Evolutionary conservation across 1,139 yeast genomes (phyloP).

Genomic region (Waltiozyma sp.): DNA sequence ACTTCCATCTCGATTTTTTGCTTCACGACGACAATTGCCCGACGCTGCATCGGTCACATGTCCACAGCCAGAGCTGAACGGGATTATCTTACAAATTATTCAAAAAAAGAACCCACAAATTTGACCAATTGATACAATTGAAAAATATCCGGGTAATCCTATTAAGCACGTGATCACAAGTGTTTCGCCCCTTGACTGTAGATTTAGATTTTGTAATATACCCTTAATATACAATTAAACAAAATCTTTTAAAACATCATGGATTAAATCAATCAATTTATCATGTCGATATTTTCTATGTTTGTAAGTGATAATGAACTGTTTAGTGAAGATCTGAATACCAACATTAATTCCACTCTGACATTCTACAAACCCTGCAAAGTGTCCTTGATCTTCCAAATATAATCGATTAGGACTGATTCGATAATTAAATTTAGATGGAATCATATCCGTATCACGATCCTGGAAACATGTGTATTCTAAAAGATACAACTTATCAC

Average conservation of each 20-base stretch:
- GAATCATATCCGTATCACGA: constrained; percentile 9
- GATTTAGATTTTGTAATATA: no score
- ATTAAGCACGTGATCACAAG: no score
- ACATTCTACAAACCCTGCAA: constrained; percentile 9
- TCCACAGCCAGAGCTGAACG: no score
- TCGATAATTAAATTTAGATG: constrained; percentile 9
- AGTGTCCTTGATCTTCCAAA: constrained; percentile 1
- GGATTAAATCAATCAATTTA: not conserved
- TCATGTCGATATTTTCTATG: constrained; percentile 10
- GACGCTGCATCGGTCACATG: no score
- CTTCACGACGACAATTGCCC: no score
- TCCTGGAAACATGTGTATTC: constrained; percentile 17
- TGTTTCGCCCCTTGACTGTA: no score
- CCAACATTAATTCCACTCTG: constrained; percentile 12
- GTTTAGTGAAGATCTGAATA: constrained; percentile 13
- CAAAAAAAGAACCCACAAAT: no score
- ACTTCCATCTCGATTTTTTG: no score
- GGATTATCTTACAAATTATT: no score
- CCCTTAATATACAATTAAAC: no score
- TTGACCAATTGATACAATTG: no score
- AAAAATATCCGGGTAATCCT: no score
- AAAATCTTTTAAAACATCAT: not conserved
- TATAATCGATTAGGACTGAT: not conserved
- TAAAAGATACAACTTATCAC: constrained; percentile 12
- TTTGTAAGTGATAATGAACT: constrained; percentile 12